Base-by-base conservation (phyloP, 208 protist species). In the Vickermania ingenoplastis region DNA sequence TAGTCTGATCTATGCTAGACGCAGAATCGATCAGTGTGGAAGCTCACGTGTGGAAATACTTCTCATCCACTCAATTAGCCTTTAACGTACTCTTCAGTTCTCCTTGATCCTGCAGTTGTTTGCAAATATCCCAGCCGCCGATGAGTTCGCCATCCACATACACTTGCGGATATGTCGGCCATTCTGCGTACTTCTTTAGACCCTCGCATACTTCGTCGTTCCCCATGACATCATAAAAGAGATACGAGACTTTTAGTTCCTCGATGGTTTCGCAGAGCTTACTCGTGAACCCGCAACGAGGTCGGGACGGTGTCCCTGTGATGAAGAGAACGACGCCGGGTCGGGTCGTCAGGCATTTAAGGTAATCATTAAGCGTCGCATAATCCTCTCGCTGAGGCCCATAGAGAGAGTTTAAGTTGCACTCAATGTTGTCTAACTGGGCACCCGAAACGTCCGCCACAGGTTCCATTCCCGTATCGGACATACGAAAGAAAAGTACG, bases 121-220 rank as follows among this genome's bases (percentile, higher is more conserved):
- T 64, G 62, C 94, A 89, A 51, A 97, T 87, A 67, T 97, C 94
- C 65, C 73, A 87, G 27, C 94, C 94, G 21, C 94, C 94, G 55
- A 97, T 86, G 5, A 97, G 73, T 65, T 96, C 79, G 17, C 94
- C 94, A 66, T 97, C 83, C 1, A 93, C 87, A 71, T 97, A 97
- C 14, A 97, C 78, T 63, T 97, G 94, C 28, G 94, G 94, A 68
- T 83, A 97, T 31, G 94, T 97, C 24, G 91, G 91, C 90, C 91
- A 97, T 57, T 97, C 89, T 5, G 81, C 79, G 74, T 81, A 96
- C 17, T 63, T 72, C 59, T 97, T 97, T 7, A 97, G 71, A 1
- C 80, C 76, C 67, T 94, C 77, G 61, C 91, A 91, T 48, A 97
- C 89, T 36, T 83, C 84, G 25, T 95, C 79, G 76, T 81, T 85